Conservation (phyloP, 495 filamentous ascomycete genomes). For the Aspergillus sclerotioniger region DNA sequence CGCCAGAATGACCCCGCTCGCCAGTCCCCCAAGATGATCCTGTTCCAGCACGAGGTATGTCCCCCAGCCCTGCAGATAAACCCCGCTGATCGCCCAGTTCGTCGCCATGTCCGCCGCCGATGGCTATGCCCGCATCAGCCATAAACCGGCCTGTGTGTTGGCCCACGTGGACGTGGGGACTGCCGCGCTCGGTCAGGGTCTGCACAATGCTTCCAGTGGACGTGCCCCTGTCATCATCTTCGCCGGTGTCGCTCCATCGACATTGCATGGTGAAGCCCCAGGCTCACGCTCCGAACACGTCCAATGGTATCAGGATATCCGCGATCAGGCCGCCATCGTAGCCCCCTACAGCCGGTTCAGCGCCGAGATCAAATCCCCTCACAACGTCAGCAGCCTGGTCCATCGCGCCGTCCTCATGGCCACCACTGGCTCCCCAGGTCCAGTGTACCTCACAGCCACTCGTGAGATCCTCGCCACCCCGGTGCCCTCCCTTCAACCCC, state of each 20-base stretch:
- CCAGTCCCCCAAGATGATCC: constrained; percentile 26
- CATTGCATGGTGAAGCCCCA: constrained; percentile 22
- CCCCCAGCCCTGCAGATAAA: not conserved
- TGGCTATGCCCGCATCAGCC: constrained; percentile 27
- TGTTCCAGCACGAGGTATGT: constrained; percentile 30
- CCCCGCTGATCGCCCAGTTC: constrained; percentile 15
- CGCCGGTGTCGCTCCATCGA: constrained; percentile 24
- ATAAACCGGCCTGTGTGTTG: constrained; percentile 23
- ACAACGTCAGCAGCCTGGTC: constrained; percentile 24
- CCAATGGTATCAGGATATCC: constrained; percentile 31
- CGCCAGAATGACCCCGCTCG: constrained; percentile 20
- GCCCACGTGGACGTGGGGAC: constrained; percentile 33
- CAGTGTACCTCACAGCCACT: constrained; percentile 31
- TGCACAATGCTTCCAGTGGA: constrained; percentile 30
- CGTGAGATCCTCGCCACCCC: constrained; percentile 28
- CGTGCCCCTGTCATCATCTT: constrained; percentile 30
- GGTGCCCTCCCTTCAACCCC: constrained; percentile 10
- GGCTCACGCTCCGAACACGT: constrained; percentile 28
- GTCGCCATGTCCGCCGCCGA: constrained; percentile 29
- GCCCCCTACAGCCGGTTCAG: constrained; percentile 26
- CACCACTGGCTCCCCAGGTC: constrained; percentile 25
- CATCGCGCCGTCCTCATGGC: constrained; percentile 29
- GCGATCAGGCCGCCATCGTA: constrained; percentile 24
- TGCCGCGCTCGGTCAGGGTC: constrained; percentile 24
- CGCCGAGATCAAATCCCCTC: constrained; percentile 24